Evolutionary conservation across 2,329 filamentous ascomycete genomes (phyloP).

Genomic region (Fusarium nanum): DNA sequence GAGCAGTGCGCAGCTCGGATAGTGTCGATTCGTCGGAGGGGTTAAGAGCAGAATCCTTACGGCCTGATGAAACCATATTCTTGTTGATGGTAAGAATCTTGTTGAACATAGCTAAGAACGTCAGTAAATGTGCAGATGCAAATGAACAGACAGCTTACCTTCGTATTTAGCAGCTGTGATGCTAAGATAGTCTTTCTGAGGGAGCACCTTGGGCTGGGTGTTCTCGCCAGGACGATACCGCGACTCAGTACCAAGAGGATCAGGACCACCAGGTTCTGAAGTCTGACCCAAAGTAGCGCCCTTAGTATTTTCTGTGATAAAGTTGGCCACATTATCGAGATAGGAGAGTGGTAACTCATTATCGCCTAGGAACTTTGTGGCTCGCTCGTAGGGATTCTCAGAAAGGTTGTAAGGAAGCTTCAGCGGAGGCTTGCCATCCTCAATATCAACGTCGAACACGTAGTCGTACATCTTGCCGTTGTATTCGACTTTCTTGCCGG

Average conservation of each 20-base stretch:
- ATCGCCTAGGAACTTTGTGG: conserved; percentile 88
- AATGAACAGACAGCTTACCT: conserved; percentile 50
- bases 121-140: not conserved
- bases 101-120: conserved; percentile 71
- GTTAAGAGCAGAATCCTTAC: conserved; percentile 80
- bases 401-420: conserved; percentile 95
- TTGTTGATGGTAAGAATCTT: conserved; percentile 82
- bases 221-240: conserved; percentile 77
- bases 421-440: conserved; percentile 90
- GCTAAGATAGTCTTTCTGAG: conserved; percentile 81
- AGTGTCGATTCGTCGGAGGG: conserved; percentile 75
- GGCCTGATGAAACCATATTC: conserved; percentile 74
- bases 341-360: conserved; percentile 90
- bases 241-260: conserved; percentile 82
- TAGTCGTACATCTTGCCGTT: conserved; percentile 92
- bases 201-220: conserved; percentile 70
- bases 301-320: conserved; percentile 90
- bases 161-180: conserved; percentile 80
- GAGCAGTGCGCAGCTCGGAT: conserved; percentile 67
- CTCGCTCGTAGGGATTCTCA: conserved; percentile 91
- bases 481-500: conserved; percentile 79
- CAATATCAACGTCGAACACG: conserved; percentile 96
- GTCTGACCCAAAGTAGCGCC: conserved; percentile 82
- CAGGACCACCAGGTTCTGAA: conserved; percentile 64
- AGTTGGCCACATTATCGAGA: conserved; percentile 91